Evolutionary conservation across 169 alveolate genomes (phyloP), one percentile per base, ranked within the genome.

Genomic region (Besnoitia besnoiti): DNA sequence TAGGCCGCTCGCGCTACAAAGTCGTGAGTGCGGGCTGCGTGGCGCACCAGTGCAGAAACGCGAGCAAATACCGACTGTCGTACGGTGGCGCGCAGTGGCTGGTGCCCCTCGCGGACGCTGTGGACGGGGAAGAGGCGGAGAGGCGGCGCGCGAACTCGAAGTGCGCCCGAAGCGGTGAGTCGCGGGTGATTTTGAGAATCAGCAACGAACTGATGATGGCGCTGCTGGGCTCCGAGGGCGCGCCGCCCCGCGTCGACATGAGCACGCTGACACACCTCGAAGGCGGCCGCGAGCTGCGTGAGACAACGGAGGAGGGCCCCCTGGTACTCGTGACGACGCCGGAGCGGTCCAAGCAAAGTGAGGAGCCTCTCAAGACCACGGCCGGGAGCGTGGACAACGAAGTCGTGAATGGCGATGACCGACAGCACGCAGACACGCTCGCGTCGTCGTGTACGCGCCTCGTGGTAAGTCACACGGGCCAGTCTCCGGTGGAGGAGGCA

Each of bases 31-130:
- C 49, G 7, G 92, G 92, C 49, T 89, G 92, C 85, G 42, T 73
- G 42, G 87, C 92, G 5, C 73, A 73, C 76, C 88, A 89, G 87
- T 37, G 76, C n/a, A 35, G 85, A 12, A 21, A 35, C 33, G 21
- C 55, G 30, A 51, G 92, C 37, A 50, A 35, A 44, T 89, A 67
- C 73, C 92, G 92, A 76, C n/a, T 89, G 0, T 21, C 77, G 39
- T 73, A 89, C 24, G 88, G 87, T 14, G 92, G 77, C 0, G 87
- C 92, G 2, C 85, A 73, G 87, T 89, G 92, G 92, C 77, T 75
- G 44, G 88, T 77, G 8, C 92, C 92, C 40, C 42, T 87, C 47
- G 87, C 47, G 8, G 73, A 55, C 27, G 73, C 30, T 55, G 16
- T 0, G 7, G 73, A 55, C 0, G 16, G 73, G 0, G 33, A 33